Base-by-base conservation (phyloP, 768 basidiomycete genomes). In the Lactarius sanguifluus region DNA sequence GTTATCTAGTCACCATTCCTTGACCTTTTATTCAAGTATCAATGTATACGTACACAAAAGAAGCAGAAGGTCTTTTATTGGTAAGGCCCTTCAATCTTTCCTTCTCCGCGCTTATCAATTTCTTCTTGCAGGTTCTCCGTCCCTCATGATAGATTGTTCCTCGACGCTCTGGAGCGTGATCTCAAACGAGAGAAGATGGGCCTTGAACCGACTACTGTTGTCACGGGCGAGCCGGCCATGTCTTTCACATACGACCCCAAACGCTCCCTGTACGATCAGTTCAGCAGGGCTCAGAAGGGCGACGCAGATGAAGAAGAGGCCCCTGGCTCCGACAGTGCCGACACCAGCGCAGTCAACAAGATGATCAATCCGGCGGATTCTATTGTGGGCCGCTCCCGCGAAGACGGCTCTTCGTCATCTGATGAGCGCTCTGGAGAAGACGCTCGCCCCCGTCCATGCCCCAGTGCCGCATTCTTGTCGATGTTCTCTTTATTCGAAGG, bases 21-120 rank as follows among this genome's bases (percentile, higher is more conserved):
- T 20, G 96, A 98, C 72, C 83, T 96, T 32, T 79, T 98, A 12
- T 97, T 97, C 86, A 95, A 96, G 76, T 95, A 92, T 72, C 94
- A 96, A 75, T 96, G 95, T 75, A 97, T 98, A 71, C 87, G 96
- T 45, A 98, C 96, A 1, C 96, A 98, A 76, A 98, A 97, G 83
- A 98, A 97, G 79, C 96, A 96, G 80, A 95, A 98, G 76, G 96
- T 98, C n/a, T 98, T 97, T 74, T 97, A 92, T 76, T 98, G 96
- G 95, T 92, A 71, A 62, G 88, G 1, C 25, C 45, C 57, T 38
- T 65, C 68, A 20, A 63, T 59, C 32, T 6, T 56, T 1, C 15
- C 54, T 32, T 23, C 4, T 55, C n/a, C 2, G 30, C 15, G 32
- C 8, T 63, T 25, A 50, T 43, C 80, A 77, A 78, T 77, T 56